Conservation (phyloP, 495 filamentous ascomycete species). For the Haplographium delicatum region DNA sequence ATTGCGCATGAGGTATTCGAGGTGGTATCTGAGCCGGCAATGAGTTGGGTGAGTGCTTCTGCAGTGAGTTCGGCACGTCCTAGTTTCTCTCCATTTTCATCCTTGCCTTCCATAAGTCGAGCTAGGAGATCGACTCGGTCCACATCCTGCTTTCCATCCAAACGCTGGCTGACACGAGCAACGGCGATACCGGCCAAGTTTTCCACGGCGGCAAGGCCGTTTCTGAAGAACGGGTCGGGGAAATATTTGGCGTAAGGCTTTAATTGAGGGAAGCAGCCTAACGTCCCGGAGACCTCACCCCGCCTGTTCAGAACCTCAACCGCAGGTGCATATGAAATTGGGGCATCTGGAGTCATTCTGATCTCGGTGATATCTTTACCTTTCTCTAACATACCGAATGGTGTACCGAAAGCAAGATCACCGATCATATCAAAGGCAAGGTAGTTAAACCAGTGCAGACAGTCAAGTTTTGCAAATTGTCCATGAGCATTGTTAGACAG, state of each 20-base stretch:
- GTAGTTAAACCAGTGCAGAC: constrained; percentile 91
- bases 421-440: constrained; percentile 92
- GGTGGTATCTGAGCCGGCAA: constrained; percentile 87
- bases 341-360: constrained; percentile 42
- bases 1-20: constrained; percentile 86
- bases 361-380: constrained; percentile 56
- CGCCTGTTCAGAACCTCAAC: constrained; percentile 66
- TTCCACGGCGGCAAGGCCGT: constrained; percentile 58
- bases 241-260: constrained; percentile 62
- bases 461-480: constrained; percentile 62
- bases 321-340: constrained; percentile 56
- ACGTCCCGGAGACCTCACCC: constrained; percentile 60
- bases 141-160: constrained; percentile 57
- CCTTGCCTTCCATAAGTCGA: constrained; percentile 80
- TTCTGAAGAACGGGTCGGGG: constrained; percentile 62
- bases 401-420: constrained; percentile 56
- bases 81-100: constrained; percentile 68
- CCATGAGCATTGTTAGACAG: constrained; percentile 40
- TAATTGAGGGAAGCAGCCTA: constrained; percentile 54
- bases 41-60: constrained; percentile 85
- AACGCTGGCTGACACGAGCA: constrained; percentile 68
- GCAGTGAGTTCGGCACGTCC: constrained; percentile 77
- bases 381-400: constrained; percentile 56
- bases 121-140: constrained; percentile 74
- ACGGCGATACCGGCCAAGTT: constrained; percentile 71